These are phyloP conservation scores for Leccinum variicolor DNA, from an alignment of 768 basidiomycete genomes.

Conservation along the genomic window DNA sequence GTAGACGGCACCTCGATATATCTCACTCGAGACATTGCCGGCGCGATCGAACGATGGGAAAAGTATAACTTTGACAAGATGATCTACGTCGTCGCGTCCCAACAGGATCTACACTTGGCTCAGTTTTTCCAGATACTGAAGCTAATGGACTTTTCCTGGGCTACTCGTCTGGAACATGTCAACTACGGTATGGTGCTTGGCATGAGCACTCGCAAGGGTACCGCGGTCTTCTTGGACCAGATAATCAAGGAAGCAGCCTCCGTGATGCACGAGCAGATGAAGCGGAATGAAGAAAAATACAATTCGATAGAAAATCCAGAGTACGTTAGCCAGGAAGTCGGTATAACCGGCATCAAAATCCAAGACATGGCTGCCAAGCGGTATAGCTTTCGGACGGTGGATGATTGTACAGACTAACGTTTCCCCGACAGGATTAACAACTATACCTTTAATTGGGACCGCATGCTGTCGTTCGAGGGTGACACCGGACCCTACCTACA, in stretches of 20 bases:
- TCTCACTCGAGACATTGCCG: slow-evolving; percentile 93
- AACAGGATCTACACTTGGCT: slow-evolving; percentile 81
- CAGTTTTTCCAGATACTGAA: slow-evolving; percentile 95
- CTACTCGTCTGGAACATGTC: slow-evolving; percentile 76
- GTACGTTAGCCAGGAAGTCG: slow-evolving; percentile 73
- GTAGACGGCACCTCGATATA: slow-evolving; percentile 92
- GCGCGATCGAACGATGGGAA: slow-evolving; percentile 87
- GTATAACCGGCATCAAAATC: slow-evolving; percentile 94
- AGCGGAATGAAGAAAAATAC: slow-evolving; percentile 91
- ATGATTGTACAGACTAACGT: neutral
- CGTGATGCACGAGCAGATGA: slow-evolving; percentile 97
- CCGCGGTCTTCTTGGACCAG: slow-evolving; percentile 91
- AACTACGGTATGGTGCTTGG: slow-evolving; percentile 91
- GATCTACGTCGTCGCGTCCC: slow-evolving; percentile 89
- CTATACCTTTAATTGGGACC: slow-evolving; percentile 92
- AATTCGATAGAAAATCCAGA: slow-evolving; percentile 85
- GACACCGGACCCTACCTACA: slow-evolving; percentile 96
- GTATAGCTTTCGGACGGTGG: slow-evolving; percentile 39
- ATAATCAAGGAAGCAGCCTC: slow-evolving; percentile 85
- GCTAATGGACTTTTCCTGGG: slow-evolving; percentile 89
- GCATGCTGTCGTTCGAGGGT: slow-evolving; percentile 94
- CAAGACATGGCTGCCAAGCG: slow-evolving; percentile 96
- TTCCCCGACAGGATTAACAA: slow-evolving; percentile 73
- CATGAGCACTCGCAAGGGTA: slow-evolving; percentile 93
- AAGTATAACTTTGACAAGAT: slow-evolving; percentile 90